Evolutionary conservation across 2,329 filamentous ascomycete genomes (phyloP), one percentile per base, ranked within the genome.

Genomic region (Dactylonectria macrodidyma): DNA sequence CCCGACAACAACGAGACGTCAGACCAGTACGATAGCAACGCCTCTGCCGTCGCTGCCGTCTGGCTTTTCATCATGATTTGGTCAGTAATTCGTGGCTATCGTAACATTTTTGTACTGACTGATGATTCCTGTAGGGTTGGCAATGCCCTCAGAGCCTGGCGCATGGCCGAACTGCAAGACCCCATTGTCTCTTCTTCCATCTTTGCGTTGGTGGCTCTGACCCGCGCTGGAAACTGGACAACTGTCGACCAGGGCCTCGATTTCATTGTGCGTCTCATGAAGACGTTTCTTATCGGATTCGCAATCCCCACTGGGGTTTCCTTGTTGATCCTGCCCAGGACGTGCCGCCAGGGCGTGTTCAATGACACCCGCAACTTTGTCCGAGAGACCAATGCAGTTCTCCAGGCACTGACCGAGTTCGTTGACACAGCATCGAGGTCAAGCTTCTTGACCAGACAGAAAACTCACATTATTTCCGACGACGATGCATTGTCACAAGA

Each of bases 41-140:
- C 66, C 19, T 46, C 62, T 5, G 63, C 55, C 10, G 51, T 66
- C n/a, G 56, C 59, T 5, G 67, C 54, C 5, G 38, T 69, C 41
- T 69, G 67, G 67, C 63, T 69, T 8, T 66, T 69, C 47, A 26
- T 66, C 14, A 69, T 66, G 59, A 69, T 69, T 8, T 69, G 67
- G 67, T 69, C 11, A 12, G 66, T 52, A 30, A 14, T 34, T n/a
- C 9, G 4, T 6, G 8, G 2, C 16, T 41, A 10, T 48, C n/a
- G 38, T 11, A 9, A 19, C 16, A 34, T 14, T 5, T 9, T 14
- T 33, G 19, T 11, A 12, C 33, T 34, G 8, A 54, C 48, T 8
- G 44, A 22, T 33, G 6, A n/a, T 7, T 34, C 19, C 3, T n/a
- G 5, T 16, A 68, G 66, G 66, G 46, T 68, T 24, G 62, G 62